These are phyloP conservation scores for Camellia granthamiana DNA, from an alignment of 148 eudicot genomes.

Conservation along the genomic window DNA sequence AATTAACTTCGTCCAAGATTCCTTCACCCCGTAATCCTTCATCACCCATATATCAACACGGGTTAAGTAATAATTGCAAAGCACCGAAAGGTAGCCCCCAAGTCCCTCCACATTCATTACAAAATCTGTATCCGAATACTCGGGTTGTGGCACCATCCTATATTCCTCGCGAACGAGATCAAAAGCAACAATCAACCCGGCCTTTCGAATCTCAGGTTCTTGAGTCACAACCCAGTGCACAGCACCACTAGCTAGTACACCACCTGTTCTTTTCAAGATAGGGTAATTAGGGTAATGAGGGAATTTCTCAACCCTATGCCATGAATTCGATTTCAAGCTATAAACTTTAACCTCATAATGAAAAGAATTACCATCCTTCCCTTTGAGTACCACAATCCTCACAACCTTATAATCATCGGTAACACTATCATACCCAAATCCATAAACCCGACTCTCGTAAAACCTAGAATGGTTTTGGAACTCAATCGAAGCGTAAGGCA, in stretches of 20 bases:
- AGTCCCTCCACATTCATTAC: slow-evolving; percentile 21
- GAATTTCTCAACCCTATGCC: slow-evolving; percentile 34
- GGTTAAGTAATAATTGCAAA: slow-evolving; percentile 10
- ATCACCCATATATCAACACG: slow-evolving; percentile 42
- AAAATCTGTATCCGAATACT: background rate
- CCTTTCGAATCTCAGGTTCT: background rate
- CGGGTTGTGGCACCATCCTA: slow-evolving; percentile 26
- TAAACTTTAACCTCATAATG: slow-evolving; percentile 36
- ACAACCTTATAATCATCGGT: slow-evolving; percentile 49
- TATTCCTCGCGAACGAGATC: slow-evolving; percentile 32
- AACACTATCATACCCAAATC: slow-evolving; percentile 42
- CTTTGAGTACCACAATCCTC: slow-evolving; percentile 32
- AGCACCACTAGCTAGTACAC: slow-evolving; percentile 25
- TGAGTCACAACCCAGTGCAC: slow-evolving; percentile 42
- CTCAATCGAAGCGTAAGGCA: slow-evolving; percentile 21
- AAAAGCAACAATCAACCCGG: slow-evolving; percentile 26
- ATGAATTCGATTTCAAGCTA: slow-evolving; percentile 34
- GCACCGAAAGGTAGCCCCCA: slow-evolving; percentile 22
- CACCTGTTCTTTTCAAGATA: slow-evolving; percentile 11
- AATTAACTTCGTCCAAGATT: slow-evolving; percentile 41
- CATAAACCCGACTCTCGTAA: slow-evolving; percentile 19
- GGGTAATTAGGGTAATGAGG: slow-evolving; percentile 22
- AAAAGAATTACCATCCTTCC: background rate
- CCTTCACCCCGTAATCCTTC: slow-evolving; percentile 37
- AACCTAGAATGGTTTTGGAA: background rate